These are phyloP conservation scores for Capsella rubella DNA, from an alignment of 441 rosid genomes.

Conservation along the genomic window DNA sequence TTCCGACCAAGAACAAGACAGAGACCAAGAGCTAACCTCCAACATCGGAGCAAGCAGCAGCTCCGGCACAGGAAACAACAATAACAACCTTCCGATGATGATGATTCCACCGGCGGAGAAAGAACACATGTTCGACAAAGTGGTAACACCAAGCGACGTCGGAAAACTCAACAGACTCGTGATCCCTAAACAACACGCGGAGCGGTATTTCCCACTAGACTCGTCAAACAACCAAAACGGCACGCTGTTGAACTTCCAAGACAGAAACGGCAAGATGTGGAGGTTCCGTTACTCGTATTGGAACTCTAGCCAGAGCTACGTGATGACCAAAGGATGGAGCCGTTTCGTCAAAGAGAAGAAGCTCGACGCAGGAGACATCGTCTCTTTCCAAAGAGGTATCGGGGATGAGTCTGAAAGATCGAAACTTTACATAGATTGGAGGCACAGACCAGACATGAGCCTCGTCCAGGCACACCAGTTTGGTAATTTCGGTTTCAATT, in stretches of 20 bases:
- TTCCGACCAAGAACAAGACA: slow-evolving; percentile 46
- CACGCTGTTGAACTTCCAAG: slow-evolving; percentile 84
- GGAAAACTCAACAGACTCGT: slow-evolving; percentile 95
- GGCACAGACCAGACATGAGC: slow-evolving; percentile 69
- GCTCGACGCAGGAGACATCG: slow-evolving; percentile 92
- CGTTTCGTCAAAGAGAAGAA: slow-evolving; percentile 96
- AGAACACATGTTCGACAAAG: slow-evolving; percentile 83
- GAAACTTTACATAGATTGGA: slow-evolving; percentile 84
- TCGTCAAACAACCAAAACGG: slow-evolving; percentile 82
- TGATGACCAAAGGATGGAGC: slow-evolving; percentile 99
- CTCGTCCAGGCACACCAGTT: slow-evolving; percentile 60
- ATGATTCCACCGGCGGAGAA: slow-evolving; percentile 47
- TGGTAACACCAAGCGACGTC: slow-evolving; percentile 85
- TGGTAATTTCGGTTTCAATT: slow-evolving; percentile 42
- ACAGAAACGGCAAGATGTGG: slow-evolving; percentile 89
- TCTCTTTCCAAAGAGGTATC: slow-evolving; percentile 84
- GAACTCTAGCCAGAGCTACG: slow-evolving; percentile 98
- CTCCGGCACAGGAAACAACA: slow-evolving; percentile 27
- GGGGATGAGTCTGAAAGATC: slow-evolving; percentile 65
- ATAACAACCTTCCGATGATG: slow-evolving; percentile 35
- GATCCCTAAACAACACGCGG: slow-evolving; percentile 96
- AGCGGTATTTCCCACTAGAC: slow-evolving; percentile 87
- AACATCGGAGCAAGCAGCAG: slow-evolving; percentile 42
- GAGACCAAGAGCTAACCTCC: slow-evolving; percentile 43
- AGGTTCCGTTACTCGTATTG: slow-evolving; percentile 94